Conservation (phyloP, 352 stramenopile species). For the Phytopythium cucurbitacearum region DNA sequence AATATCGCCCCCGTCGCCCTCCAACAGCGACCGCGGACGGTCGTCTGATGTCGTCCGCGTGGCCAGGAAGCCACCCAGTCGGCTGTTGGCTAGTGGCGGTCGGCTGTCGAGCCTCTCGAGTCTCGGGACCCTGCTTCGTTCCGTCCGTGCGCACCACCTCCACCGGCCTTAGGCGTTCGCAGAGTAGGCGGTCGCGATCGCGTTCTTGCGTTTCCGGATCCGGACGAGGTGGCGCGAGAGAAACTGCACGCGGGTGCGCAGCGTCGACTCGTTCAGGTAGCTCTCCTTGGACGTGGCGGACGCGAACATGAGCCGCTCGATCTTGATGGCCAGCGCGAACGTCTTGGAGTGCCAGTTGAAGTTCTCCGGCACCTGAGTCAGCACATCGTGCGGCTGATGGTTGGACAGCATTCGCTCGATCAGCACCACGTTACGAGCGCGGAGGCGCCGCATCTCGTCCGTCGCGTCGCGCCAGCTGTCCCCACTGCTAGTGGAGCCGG, state of each 20-base stretch:
- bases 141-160: no score
- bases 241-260: slow-evolving; percentile 45
- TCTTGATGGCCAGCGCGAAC: slow-evolving; percentile 50
- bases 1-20: not conserved
- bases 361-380: slow-evolving; percentile 59
- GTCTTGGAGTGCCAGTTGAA: slow-evolving; percentile 61
- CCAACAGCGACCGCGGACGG: no score
- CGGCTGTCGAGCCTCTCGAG: no score
- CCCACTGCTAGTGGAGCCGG: not conserved
- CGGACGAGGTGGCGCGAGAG: slow-evolving; percentile 52
- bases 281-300: slow-evolving; percentile 43
- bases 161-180: not conserved
- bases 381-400: slow-evolving; percentile 51
- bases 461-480: slow-evolving; percentile 20
- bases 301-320: slow-evolving; percentile 62
- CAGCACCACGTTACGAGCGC: slow-evolving; percentile 35
- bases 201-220: slow-evolving; percentile 40
- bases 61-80: no score
- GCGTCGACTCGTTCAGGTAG: slow-evolving; percentile 51
- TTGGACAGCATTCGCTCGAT: slow-evolving; percentile 55
- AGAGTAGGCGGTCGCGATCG: slow-evolving; percentile 4
- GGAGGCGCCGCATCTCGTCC: slow-evolving; percentile 31
- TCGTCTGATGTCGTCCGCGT: no score
- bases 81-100: no score
- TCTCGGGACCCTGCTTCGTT: no score